A percentile compares a stretch with the other conserved stretches of the same genome.
Conservation (phyloP, 306 rosid genomes). For the Citrullus colocynthis region DNA sequence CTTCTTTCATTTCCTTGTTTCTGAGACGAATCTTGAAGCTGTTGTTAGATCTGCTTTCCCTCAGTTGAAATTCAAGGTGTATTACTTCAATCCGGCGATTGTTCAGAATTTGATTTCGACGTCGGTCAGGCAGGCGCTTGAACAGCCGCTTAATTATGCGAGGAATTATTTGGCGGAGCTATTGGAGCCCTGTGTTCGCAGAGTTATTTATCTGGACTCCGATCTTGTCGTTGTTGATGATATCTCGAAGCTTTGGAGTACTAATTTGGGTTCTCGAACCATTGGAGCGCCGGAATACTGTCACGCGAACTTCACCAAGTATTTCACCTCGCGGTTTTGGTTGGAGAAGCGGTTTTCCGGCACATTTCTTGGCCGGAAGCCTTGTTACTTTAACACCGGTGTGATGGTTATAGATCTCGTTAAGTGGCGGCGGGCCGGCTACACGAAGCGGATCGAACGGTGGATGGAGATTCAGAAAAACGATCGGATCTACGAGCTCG, state of each 20-base stretch:
- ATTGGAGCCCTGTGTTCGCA: constrained; percentile 38
- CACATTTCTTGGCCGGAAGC: constrained; percentile 28
- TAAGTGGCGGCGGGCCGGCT: constrained; percentile 39
- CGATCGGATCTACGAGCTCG: constrained; percentile 59
- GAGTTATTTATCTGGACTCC: constrained; percentile 63
- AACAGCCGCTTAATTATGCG: constrained; percentile 69
- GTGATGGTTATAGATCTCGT: constrained; percentile 81
- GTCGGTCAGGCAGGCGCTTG: constrained; percentile 65
- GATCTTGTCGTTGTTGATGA: constrained; percentile 63
- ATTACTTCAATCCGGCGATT: constrained; percentile 44
- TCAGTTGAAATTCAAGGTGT: constrained; percentile 46
- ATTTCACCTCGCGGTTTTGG: constrained; percentile 61
- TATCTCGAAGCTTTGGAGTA: constrained; percentile 43
- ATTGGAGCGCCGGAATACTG: constrained; percentile 78
- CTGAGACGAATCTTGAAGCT: constrained; percentile 34
- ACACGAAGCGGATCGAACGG: constrained; percentile 38
- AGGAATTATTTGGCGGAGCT: constrained; percentile 60
- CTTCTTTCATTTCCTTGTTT: constrained; percentile 61
- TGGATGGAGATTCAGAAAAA: constrained; percentile 79
- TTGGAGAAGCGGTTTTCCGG: constrained; percentile 17
- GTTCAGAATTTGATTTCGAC: constrained; percentile 49
- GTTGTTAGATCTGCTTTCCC: constrained; percentile 67
- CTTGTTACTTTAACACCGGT: constrained; percentile 70
- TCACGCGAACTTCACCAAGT: constrained; percentile 58
- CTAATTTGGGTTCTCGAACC: constrained; percentile 27